Percentiles rank a stretch among this genome's conserved stretches.
Evolutionary conservation across 768 basidiomycete genomes (phyloP).

Genomic region (Mycena metata): DNA sequence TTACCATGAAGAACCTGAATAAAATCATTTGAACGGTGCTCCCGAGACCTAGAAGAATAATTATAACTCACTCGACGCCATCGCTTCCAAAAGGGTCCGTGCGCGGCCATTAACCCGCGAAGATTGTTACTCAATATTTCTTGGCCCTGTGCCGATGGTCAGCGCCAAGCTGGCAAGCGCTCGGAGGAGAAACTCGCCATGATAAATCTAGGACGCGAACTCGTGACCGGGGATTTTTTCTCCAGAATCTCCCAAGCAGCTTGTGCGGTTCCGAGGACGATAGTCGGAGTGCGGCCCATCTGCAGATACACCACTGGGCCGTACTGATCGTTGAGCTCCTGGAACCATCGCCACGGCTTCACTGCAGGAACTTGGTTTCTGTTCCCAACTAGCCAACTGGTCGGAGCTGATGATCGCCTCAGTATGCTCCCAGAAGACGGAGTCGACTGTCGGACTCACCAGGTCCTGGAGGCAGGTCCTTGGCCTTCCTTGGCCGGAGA

Average conservation of each 20-base stretch:
- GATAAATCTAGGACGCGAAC: slow-evolving; percentile 61
- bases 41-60: too few relatives aligned
- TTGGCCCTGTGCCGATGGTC: slow-evolving; percentile 44
- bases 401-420: slow-evolving; percentile 20
- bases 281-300: slow-evolving; percentile 18
- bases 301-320: slow-evolving; percentile 42
- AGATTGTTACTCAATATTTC: slow-evolving; percentile 62
- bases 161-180: neutral
- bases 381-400: slow-evolving; percentile 54
- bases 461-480: slow-evolving; percentile 35
- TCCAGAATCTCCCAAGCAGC: slow-evolving; percentile 62
- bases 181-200: slow-evolving; percentile 47
- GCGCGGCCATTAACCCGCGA: slow-evolving; percentile 60
- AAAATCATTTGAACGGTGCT: too few relatives aligned
- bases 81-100: slow-evolving; percentile 59
- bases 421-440: neutral
- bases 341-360: slow-evolving; percentile 64
- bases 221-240: slow-evolving; percentile 62
- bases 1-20: slow-evolving; percentile 56
- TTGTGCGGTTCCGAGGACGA: slow-evolving; percentile 61
- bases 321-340: slow-evolving; percentile 60
- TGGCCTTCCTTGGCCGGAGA: slow-evolving; percentile 27
- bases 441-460: slow-evolving; percentile 13
- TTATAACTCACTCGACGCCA: slow-evolving; percentile 62
- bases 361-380: slow-evolving; percentile 57